phyloP scores from a whole-genome alignment of 2,329 filamentous ascomycete genomes.

The Colletotrichum neosansevieriae region DNA sequence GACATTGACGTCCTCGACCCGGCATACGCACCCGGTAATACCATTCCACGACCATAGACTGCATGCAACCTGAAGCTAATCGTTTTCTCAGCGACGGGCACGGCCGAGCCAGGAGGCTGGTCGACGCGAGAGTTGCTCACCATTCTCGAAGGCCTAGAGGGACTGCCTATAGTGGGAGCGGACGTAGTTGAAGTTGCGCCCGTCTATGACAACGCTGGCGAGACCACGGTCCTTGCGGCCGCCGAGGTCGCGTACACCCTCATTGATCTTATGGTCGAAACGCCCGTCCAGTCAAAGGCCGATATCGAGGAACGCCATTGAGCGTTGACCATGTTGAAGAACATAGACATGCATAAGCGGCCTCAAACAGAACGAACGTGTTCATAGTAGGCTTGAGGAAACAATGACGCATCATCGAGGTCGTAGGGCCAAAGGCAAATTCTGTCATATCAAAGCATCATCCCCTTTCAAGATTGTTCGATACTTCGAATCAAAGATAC shows the following conservation, averaged over 20 bases:
- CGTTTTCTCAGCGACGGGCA: constrained; percentile 70
- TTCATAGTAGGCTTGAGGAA: no score
- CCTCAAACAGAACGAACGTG: neutral
- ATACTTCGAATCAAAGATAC: no score
- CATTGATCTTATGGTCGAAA: constrained; percentile 72
- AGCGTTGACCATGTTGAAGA: neutral
- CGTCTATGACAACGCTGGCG: constrained; percentile 78
- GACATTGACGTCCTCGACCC: constrained; percentile 88
- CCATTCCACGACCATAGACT: neutral
- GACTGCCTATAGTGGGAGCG: constrained; percentile 79
- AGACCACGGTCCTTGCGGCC: constrained; percentile 79
- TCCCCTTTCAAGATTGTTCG: neutral
- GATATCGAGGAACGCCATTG: neutral
- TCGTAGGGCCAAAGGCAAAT: neutral
- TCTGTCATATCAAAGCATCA: neutral
- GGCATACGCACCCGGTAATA: constrained; percentile 68
- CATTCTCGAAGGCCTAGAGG: constrained; percentile 78
- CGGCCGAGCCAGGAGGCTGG: constrained; percentile 85
- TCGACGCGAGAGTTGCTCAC: constrained; percentile 81
- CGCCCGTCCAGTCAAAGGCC: constrained; percentile 44
- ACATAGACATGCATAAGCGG: neutral
- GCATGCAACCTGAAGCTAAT: neutral
- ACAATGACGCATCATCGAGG: no score
- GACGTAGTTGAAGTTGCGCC: constrained; percentile 87
- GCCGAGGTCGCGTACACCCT: constrained; percentile 81